Evolutionary conservation across 306 rosid genomes (phyloP), one percentile per base, ranked within the genome.

Genomic region (Citrullus colocynthis): DNA sequence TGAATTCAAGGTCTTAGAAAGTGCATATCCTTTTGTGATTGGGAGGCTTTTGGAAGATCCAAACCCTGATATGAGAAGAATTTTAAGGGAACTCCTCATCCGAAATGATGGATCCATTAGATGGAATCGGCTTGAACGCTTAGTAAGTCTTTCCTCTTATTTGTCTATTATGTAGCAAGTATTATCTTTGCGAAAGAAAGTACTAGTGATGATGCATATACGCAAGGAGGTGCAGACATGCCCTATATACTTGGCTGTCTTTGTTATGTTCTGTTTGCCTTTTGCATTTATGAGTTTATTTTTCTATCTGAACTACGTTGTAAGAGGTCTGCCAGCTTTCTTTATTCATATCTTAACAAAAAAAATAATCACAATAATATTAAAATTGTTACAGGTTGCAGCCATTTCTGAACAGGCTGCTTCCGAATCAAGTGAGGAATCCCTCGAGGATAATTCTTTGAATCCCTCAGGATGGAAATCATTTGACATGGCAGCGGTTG

Each of bases 331-430:
- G 57, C 28, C 28, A 32, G n/a, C 39, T 30, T 30, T 74, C 39
- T 51, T 48, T 42, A 20, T 45, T 45, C 6, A 2, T 32, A 32
- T 74, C 32, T 74, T 54, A 21, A 21, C 9, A 16, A 30, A 5
- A 0, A 73, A 49, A 72, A 54, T 24, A 24, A 24, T 24, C 28
- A 24, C 1, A 24, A 24, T 24, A 24, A 24, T 24, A 24, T 24
- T 24, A 16, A 7, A 3, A 14, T 51, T 81, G 79, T 88, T 87
- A 82, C 92, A 90, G 99, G 83, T 92, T 79, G 91, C 90, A 78
- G 97, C 97, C 56, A 92, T 95, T 86, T 95, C 99, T 58, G 96
- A 92, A 86, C 97, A 95, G 89, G 89, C 96, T 82, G 89, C 96
- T 82, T 86, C 97, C 55, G 92, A 89, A 78, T 80, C 80, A 36